Conservation (phyloP, 2,329 filamentous ascomycete genomes). For the Hansfordia pulvinata region DNA sequence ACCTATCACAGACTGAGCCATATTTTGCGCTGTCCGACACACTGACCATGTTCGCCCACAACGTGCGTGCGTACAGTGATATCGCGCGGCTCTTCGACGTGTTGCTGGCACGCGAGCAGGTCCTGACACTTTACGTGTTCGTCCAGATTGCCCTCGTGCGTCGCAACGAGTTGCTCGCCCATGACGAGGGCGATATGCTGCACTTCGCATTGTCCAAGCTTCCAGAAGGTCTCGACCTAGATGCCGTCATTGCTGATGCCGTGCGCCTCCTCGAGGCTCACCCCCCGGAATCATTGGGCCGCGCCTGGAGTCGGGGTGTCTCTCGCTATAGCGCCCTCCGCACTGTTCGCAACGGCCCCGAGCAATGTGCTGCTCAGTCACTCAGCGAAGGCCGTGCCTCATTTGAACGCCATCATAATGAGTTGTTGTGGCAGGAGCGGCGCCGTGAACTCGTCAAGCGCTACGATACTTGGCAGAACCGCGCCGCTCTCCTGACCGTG, state of each 20-base stretch:
- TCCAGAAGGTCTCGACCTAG: conserved; percentile 67
- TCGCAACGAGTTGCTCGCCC: conserved; percentile 63
- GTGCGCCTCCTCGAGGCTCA: conserved; percentile 46
- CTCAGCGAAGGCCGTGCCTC: conserved; percentile 51
- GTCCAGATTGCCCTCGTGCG: conserved; percentile 75
- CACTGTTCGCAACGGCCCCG: conserved; percentile 48
- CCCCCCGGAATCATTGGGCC: conserved; percentile 63
- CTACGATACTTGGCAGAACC: conserved; percentile 42
- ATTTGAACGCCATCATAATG: conserved; percentile 58
- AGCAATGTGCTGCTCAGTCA: conserved; percentile 38
- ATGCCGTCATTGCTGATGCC: conserved; percentile 58
- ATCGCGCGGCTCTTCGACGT: conserved; percentile 91
- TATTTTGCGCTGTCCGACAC: conserved; percentile 92
- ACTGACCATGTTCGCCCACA: conserved; percentile 91
- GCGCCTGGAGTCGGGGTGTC: conserved; percentile 59
- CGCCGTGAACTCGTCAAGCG: conserved; percentile 33
- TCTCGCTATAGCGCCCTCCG: conserved; percentile 72
- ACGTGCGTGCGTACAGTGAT: conserved; percentile 78
- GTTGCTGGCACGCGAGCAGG: conserved; percentile 74
- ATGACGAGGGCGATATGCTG: conserved; percentile 85
- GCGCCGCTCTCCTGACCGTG: conserved; percentile 50
- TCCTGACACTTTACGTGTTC: conserved; percentile 83
- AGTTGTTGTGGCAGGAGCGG: conserved; percentile 55
- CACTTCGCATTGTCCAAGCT: conserved; percentile 80
- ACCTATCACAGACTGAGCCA: conserved; percentile 67